Conservation (phyloP, 2,329 filamentous ascomycete species). For the Chrysoporthe austroafricana region DNA sequence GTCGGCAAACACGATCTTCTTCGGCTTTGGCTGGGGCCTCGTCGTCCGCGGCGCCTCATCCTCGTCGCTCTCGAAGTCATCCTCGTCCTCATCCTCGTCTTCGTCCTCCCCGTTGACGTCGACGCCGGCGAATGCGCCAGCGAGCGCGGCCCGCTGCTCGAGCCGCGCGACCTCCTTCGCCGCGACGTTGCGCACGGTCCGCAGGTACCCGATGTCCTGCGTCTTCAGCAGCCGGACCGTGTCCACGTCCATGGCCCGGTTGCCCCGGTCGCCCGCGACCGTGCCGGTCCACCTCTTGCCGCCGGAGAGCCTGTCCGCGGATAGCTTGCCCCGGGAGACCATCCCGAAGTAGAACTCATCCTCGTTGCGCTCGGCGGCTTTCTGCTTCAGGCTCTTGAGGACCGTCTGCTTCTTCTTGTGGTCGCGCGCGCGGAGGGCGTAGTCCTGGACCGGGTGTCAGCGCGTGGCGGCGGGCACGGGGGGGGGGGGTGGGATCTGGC, state of each 20-base stretch:
- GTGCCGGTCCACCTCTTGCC: slow-evolving; percentile 59
- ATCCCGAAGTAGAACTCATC: slow-evolving; percentile 77
- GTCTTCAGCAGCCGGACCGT: slow-evolving; percentile 68
- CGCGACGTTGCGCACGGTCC: slow-evolving; percentile 64
- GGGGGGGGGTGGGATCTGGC: neutral
- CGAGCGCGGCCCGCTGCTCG: slow-evolving; percentile 57
- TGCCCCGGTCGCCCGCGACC: slow-evolving; percentile 61
- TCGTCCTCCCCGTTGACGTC: slow-evolving; percentile 38
- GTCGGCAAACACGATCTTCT: slow-evolving; percentile 58
- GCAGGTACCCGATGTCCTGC: slow-evolving; percentile 68
- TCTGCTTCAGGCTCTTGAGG: slow-evolving; percentile 62
- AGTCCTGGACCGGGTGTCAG: slow-evolving; percentile 51
- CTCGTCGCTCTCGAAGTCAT: slow-evolving; percentile 38
- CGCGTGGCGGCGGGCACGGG: neutral
- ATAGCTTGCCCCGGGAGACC: slow-evolving; percentile 63
- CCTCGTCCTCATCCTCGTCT: slow-evolving; percentile 37
- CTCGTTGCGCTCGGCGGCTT: slow-evolving; percentile 68
- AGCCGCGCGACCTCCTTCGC: slow-evolving; percentile 60
- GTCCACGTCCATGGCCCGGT: slow-evolving; percentile 58
- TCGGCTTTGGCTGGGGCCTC: slow-evolving; percentile 33
- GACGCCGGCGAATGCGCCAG: slow-evolving; percentile 39
- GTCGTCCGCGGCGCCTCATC: slow-evolving; percentile 29
- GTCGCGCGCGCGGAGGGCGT: slow-evolving; percentile 66
- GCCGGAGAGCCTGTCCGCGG: slow-evolving; percentile 48
- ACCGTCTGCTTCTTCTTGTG: slow-evolving; percentile 67